phyloP scores from a whole-genome alignment of 2,329 filamentous ascomycete genomes.

The Exophiala phaeomuriformis region DNA sequence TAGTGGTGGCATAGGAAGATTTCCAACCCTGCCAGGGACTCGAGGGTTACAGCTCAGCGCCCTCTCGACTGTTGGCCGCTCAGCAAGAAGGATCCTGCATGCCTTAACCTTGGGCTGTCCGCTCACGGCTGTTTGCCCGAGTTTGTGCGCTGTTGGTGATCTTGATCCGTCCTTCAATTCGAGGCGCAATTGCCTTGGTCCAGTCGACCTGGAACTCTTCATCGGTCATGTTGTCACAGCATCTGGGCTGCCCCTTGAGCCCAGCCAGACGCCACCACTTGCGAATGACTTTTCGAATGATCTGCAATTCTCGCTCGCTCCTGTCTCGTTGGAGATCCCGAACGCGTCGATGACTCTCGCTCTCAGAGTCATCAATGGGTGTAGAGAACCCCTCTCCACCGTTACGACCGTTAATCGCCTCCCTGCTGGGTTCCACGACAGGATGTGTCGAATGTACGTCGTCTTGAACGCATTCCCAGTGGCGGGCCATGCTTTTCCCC shows the following conservation, averaged over 20 bases:
- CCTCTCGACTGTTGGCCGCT: too few species aligned
- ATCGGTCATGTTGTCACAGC: slow-evolving; percentile 22
- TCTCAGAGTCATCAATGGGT: slow-evolving; percentile 42
- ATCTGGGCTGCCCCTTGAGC: slow-evolving; percentile 12
- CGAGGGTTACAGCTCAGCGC: too few species aligned
- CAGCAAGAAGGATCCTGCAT: too few species aligned
- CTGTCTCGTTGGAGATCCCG: slow-evolving; percentile 1
- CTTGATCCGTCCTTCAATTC: slow-evolving; percentile 66
- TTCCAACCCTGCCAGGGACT: too few species aligned
- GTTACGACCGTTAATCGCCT: background rate
- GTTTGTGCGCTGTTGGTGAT: slow-evolving; percentile 9
- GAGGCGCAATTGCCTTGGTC: slow-evolving; percentile 61
- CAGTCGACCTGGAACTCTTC: slow-evolving; percentile 26
- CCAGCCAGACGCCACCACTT: slow-evolving; percentile 26
- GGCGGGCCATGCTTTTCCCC: slow-evolving; percentile 52
- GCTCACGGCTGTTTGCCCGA: background rate
- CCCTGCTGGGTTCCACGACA: slow-evolving; percentile 18
- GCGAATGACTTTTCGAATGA: slow-evolving; percentile 23
- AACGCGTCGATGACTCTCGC: slow-evolving; percentile 34
- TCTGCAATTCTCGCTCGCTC: slow-evolving; percentile 26
- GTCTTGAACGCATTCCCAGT: slow-evolving; percentile 61
- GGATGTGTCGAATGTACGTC: slow-evolving; percentile 44
- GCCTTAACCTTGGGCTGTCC: too few species aligned
- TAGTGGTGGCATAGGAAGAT: too few species aligned
- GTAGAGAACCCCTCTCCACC: slow-evolving; percentile 15